Evolutionary conservation across 2,329 filamentous ascomycete genomes (phyloP).

Genomic region (Penicillium expansum): DNA sequence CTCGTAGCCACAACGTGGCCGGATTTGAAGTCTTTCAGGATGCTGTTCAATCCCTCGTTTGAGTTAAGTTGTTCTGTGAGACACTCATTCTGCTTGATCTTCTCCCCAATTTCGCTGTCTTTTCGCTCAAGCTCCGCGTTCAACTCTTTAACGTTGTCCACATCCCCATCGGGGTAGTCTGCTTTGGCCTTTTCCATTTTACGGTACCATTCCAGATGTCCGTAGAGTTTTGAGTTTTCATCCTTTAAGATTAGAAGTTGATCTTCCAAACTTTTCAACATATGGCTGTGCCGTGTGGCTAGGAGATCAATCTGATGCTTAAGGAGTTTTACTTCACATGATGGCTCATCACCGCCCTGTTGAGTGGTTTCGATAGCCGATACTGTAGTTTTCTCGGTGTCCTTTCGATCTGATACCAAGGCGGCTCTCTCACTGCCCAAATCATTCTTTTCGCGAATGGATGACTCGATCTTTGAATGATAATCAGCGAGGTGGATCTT

Average conservation of each 20-base stretch:
- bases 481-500: too few relatives aligned
- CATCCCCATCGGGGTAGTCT: background rate
- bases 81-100: background rate
- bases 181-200: background rate
- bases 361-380: too few relatives aligned
- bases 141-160: background rate
- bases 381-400: too few relatives aligned
- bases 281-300: background rate
- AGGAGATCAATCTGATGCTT: background rate
- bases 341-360: too few relatives aligned
- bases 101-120: background rate
- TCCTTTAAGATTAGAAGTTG: background rate
- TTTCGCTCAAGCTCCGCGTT: background rate
- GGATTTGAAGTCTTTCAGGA: background rate
- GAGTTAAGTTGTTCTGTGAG: background rate
- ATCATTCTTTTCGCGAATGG: too few relatives aligned
- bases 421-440: too few relatives aligned
- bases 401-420: too few relatives aligned
- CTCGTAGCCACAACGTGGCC: background rate
- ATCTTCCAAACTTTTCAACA: background rate
- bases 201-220: background rate
- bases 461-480: too few relatives aligned
- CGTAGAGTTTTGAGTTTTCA: background rate
- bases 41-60: background rate
- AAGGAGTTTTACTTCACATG: background rate